These are phyloP conservation scores for Fusarium palustre DNA, from an alignment of 2,329 filamentous ascomycete species.

Conservation along the genomic window DNA sequence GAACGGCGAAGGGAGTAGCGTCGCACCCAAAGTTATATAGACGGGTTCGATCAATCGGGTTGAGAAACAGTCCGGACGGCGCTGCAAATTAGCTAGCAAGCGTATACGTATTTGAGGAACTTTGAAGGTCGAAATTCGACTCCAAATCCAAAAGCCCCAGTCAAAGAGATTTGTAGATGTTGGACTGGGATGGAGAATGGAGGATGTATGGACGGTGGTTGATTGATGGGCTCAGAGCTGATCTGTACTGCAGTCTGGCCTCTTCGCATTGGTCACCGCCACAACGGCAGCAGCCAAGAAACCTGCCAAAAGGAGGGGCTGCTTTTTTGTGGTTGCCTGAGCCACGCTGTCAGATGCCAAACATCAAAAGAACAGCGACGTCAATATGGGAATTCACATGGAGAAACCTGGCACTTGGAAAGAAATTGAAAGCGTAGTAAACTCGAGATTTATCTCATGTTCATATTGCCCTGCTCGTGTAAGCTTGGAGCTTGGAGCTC, in stretches of 20 bases:
- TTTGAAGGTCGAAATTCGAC: constrained; percentile 19
- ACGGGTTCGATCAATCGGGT: constrained; percentile 34
- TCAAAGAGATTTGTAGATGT: constrained; percentile 30
- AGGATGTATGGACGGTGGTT: constrained; percentile 32
- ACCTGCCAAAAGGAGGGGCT: constrained; percentile 43
- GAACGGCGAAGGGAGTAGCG: constrained; percentile 45
- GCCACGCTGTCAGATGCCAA: constrained; percentile 41
- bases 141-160: constrained; percentile 42
- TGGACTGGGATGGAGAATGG: constrained; percentile 38
- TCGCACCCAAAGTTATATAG: constrained; percentile 40
- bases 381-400: constrained; percentile 2
- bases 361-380: constrained; percentile 27
- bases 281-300: constrained; percentile 42
- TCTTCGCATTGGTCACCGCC: constrained; percentile 48
- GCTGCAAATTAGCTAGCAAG: constrained; percentile 28
- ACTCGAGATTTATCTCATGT: background rate
- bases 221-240: constrained; percentile 47
- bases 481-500: constrained; percentile 17
- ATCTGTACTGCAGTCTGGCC: constrained; percentile 42
- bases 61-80: constrained; percentile 9
- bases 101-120: constrained; percentile 3
- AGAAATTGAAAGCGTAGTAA: background rate
- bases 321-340: constrained; percentile 32
- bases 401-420: constrained; percentile 7
- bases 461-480: background rate